Base-by-base conservation (phyloP, 306 rosid genomes). In the Sindora glabra region DNA sequence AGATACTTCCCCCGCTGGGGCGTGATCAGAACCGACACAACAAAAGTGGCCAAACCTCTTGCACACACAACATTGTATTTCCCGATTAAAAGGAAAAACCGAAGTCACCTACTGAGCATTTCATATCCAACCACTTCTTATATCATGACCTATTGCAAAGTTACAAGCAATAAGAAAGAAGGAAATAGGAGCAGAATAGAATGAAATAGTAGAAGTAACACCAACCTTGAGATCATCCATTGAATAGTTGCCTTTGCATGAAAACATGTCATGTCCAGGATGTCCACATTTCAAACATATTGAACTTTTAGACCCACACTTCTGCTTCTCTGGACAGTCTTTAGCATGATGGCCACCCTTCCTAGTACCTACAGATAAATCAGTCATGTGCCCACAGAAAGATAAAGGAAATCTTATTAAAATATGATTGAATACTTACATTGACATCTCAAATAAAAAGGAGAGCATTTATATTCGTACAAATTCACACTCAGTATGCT, bases 211-310 rank as follows among this genome's bases (percentile, higher is more conserved):
- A 37, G n/a, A n/a, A n/a, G n/a, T n/a, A 3, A 61, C 56, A 57
- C 47, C 60, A 63, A 92, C 99, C 99, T 82, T 80, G 39, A 84
- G 87, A 77, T 94, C 99, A 69, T 84, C 84, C 25, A 9, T 36
- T 40, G 78, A 46, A 81, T 86, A 89, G 69, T 49, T 73, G 71
- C 59, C 82, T 39, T 38, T 52, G 82, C 99, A 94, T 40, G 70
- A 73, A 59, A 82, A 84, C 95, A 89, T 94, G 32, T 89, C 97
- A 84, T 94, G 99, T 22, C 87, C 95, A 73, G 83, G 58, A 70
- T 77, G 69, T 48, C 99, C 94, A 49, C 99, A 94, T 71, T 82
- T 94, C 29, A 89, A 71, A 80, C 99, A 94, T 17, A 86, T 44
- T 2, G 67, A 44, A 38, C 52, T 70, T 68, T 54, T 26, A 33